Conservation (phyloP, 495 filamentous ascomycete species). For the Chaetomium cochliodes region DNA sequence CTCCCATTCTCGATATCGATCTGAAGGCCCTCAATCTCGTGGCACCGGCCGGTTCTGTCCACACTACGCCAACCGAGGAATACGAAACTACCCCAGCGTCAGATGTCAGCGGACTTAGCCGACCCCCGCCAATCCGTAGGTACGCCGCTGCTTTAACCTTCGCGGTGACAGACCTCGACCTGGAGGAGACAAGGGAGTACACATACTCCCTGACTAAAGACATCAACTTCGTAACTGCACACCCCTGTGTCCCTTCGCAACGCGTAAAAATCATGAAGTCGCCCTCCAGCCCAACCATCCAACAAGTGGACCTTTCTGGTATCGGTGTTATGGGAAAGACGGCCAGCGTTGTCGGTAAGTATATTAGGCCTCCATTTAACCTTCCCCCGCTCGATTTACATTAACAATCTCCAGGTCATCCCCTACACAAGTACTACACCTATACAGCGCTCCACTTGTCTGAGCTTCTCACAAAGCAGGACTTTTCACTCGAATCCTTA, state of each 20-base stretch:
- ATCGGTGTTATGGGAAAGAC: slow-evolving; percentile 42
- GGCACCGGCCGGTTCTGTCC: slow-evolving; percentile 37
- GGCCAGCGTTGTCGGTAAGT: slow-evolving; percentile 43
- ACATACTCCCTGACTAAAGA: slow-evolving; percentile 57
- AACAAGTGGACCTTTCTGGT: slow-evolving; percentile 49
- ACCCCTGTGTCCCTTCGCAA: slow-evolving; percentile 60
- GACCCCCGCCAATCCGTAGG: slow-evolving; percentile 40
- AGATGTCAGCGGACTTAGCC: slow-evolving; percentile 36
- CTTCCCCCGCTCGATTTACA: background rate
- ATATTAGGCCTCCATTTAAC: background rate
- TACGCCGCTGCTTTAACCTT: slow-evolving; percentile 57
- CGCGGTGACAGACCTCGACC: slow-evolving; percentile 42
- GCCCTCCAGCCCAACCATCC: slow-evolving; percentile 51
- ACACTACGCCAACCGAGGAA: slow-evolving; percentile 39
- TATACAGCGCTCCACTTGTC: slow-evolving; percentile 57
- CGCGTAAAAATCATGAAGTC: slow-evolving; percentile 50
- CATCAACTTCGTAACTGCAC: slow-evolving; percentile 63
- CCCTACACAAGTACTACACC: slow-evolving; percentile 60
- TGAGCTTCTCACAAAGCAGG: slow-evolving; percentile 47
- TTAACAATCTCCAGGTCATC: slow-evolving; percentile 49
- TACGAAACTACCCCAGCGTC: slow-evolving; percentile 36
- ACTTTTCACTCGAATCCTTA: slow-evolving; percentile 44
- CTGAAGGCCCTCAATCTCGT: slow-evolving; percentile 47
- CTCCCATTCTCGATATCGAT: slow-evolving; percentile 41
- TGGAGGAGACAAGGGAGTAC: slow-evolving; percentile 40